These are phyloP conservation scores for Aspergillus spinulosporus DNA, from an alignment of 2,329 filamentous ascomycete genomes.

Conservation along the genomic window DNA sequence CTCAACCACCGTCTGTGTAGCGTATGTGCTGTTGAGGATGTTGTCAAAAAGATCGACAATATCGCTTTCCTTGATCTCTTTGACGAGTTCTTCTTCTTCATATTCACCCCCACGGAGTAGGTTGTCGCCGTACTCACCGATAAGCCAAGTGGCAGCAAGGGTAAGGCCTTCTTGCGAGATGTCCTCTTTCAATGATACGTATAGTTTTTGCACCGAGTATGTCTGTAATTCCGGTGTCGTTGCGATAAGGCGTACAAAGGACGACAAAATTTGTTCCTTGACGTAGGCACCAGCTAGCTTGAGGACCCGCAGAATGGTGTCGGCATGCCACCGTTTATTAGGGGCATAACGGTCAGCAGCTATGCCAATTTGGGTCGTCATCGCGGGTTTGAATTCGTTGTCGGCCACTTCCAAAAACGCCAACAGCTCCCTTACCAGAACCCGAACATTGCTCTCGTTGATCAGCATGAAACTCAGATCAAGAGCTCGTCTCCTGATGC, in stretches of 20 bases:
- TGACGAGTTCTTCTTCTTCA: slow-evolving; percentile 87
- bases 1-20: slow-evolving; percentile 85
- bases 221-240: slow-evolving; percentile 93
- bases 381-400: slow-evolving; percentile 96
- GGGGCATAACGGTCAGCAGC: slow-evolving; percentile 94
- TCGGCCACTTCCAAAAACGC: slow-evolving; percentile 96
- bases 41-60: slow-evolving; percentile 89
- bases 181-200: slow-evolving; percentile 85
- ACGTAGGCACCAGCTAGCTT: slow-evolving; percentile 95
- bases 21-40: slow-evolving; percentile 93
- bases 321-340: slow-evolving; percentile 97
- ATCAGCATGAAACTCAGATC: slow-evolving; percentile 98
- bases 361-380: slow-evolving; percentile 97
- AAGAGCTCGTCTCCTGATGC: slow-evolving; percentile 89
- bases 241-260: slow-evolving; percentile 91
- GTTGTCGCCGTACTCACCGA: slow-evolving; percentile 92
- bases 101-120: slow-evolving; percentile 87
- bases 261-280: slow-evolving; percentile 95
- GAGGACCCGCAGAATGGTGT: slow-evolving; percentile 92
- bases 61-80: slow-evolving; percentile 80
- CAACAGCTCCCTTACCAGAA: slow-evolving; percentile 87
- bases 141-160: slow-evolving; percentile 92
- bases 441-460: slow-evolving; percentile 92
- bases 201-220: slow-evolving; percentile 94
- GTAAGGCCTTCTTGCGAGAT: slow-evolving; percentile 97